These are phyloP conservation scores for Hortiboletus campestris DNA, from an alignment of 768 basidiomycete species.

Conservation along the genomic window DNA sequence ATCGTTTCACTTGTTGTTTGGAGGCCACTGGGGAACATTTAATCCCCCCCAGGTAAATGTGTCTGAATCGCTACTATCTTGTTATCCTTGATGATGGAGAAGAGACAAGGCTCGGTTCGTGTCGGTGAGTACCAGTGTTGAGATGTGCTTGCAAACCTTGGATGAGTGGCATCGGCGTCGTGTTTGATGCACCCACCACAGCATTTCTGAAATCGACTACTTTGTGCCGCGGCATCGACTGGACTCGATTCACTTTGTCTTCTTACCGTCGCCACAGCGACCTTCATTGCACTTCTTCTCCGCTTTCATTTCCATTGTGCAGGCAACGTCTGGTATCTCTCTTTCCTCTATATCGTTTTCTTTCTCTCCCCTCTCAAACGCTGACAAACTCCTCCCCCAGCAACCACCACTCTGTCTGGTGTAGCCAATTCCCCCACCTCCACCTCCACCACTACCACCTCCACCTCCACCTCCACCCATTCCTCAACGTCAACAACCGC, in stretches of 20 bases:
- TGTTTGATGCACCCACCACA: not conserved
- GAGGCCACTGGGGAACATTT: not conserved
- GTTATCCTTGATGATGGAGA: too few relatives aligned
- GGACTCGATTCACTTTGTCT: not conserved
- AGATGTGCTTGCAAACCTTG: too few relatives aligned
- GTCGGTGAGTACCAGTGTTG: too few relatives aligned
- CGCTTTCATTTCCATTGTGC: not conserved
- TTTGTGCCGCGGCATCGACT: not conserved
- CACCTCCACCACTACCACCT: too few relatives aligned
- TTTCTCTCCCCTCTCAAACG: not conserved
- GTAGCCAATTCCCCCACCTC: not conserved
- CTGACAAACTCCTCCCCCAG: constrained; percentile 14
- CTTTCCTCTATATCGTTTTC: constrained; percentile 10
- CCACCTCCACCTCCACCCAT: constrained; percentile 6
- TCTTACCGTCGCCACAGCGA: not conserved
- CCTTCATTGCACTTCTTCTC: too few relatives aligned
- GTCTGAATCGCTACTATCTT: too few relatives aligned
- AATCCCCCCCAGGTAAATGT: not conserved
- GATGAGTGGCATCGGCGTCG: too few relatives aligned
- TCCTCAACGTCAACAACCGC: not conserved
- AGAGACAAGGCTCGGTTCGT: too few relatives aligned
- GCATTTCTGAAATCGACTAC: not conserved
- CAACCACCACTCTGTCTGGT: not conserved
- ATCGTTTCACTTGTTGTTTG: not conserved
- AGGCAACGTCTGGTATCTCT: constrained; percentile 17